Conservation (phyloP, 2,329 filamentous ascomycete genomes). For the Ophiocordyceps camponoti-leonardi region DNA sequence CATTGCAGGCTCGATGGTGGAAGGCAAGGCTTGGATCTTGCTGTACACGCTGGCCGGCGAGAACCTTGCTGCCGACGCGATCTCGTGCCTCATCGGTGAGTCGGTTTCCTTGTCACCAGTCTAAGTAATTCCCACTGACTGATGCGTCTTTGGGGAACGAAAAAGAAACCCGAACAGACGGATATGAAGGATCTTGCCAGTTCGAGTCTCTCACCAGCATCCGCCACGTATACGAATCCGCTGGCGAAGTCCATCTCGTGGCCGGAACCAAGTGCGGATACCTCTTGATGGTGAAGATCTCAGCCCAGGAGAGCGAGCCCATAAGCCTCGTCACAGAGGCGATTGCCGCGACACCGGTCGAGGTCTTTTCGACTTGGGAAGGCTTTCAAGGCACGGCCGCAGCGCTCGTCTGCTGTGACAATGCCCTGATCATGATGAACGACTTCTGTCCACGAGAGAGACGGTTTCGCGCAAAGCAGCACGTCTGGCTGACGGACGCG, state of each 20-base stretch:
- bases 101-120: too few relatives aligned
- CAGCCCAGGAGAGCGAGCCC: constrained; percentile 5
- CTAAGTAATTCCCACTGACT: too few relatives aligned
- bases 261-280: constrained; percentile 35
- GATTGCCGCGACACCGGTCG: constrained; percentile 18
- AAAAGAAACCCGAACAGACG: too few relatives aligned
- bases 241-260: constrained; percentile 15
- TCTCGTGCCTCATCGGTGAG: constrained; percentile 4
- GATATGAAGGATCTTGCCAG: not conserved
- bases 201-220: constrained; percentile 30
- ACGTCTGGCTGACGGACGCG: constrained; percentile 34
- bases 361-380: constrained; percentile 13
- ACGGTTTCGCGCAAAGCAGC: constrained; percentile 22
- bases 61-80: constrained; percentile 4
- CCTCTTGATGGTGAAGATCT: constrained; percentile 21
- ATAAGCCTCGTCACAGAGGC: constrained; percentile 13
- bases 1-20: constrained; percentile 16
- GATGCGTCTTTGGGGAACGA: too few relatives aligned
- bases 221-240: constrained; percentile 12
- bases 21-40: constrained; percentile 15
- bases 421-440: constrained; percentile 24
- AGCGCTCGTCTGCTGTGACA: constrained; percentile 31
- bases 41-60: constrained; percentile 12
- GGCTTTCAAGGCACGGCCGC: constrained; percentile 9
- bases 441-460: constrained; percentile 13